Evolutionary conservation across 306 rosid genomes (phyloP), one percentile per base, ranked within the genome.

Genomic region (Fagus sylvatica): DNA sequence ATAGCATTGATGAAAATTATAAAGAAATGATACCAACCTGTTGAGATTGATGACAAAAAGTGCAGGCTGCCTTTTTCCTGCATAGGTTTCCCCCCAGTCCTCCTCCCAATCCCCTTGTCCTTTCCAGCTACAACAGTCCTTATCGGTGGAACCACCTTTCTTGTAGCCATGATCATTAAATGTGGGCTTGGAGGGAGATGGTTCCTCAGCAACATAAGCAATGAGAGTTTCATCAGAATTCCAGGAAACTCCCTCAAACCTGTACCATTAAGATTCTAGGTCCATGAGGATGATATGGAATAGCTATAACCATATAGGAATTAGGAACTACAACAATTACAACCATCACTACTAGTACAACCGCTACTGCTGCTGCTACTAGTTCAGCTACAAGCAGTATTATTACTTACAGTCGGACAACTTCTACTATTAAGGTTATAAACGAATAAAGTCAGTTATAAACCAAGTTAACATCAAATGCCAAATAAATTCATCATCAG

Each of bases 201-300:
- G 87, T 70, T 77, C 96, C 84, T 93, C 97, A 34, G 98, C 98
- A 85, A 88, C 86, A 88, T 93, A 93, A 72, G 97, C 90, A 78
- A 93, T 67, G 51, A 46, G 74, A 64, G 88, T 88, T 80, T 93
- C 98, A 82, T 82, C 90, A 59, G 75, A 66, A 76, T 86, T 91
- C 98, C 98, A 91, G 56, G 98, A 90, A 79, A 93, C 85, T 74
- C 96, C 98, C 79, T 90, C 91, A 80, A 91, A 93, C 98, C 97
- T 91, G 77, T 49, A 79, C 10, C 76, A 81, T 51, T 40, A 32
- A 81, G 41, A 75, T 67, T n/a, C 68, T n/a, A 73, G 32, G 57
- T 19, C 43, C 32, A 48, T 59, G 59, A 49, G 30, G 53, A 48
- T 17, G 53, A 53, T 53, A 56, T 53, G 49, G 37, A 71, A 48